These are phyloP conservation scores for Thinopyrum elongatum DNA, from an alignment of 176 grass and related monocot species.

Conservation along the genomic window DNA sequence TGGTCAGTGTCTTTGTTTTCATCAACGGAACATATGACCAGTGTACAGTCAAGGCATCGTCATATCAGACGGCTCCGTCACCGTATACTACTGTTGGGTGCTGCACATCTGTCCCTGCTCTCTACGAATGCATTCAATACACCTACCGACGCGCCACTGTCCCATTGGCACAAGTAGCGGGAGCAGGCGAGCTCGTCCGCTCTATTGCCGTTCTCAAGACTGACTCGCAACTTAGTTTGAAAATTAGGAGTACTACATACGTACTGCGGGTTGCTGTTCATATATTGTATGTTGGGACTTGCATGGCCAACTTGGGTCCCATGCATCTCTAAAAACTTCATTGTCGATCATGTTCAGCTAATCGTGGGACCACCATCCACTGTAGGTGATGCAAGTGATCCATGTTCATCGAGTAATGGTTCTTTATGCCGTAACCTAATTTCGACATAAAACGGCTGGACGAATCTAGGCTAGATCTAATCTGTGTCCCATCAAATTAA, in stretches of 20 bases:
- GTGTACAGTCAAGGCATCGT: too few relatives aligned
- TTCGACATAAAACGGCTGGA: background rate
- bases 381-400: background rate
- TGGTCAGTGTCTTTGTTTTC: too few relatives aligned
- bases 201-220: too few relatives aligned
- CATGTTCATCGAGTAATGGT: constrained; percentile 11
- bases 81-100: too few relatives aligned
- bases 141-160: too few relatives aligned
- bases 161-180: too few relatives aligned
- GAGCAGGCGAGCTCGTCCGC: too few relatives aligned
- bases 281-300: background rate
- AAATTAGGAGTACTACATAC: background rate
- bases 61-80: too few relatives aligned
- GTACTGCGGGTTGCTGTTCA: background rate
- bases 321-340: background rate
- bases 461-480: background rate
- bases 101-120: too few relatives aligned
- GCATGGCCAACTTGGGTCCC: background rate
- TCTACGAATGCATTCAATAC: too few relatives aligned
- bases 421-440: background rate
- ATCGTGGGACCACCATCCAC: background rate
- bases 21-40: too few relatives aligned
- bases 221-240: background rate
- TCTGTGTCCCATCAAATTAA: background rate
- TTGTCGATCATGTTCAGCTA: background rate